These are phyloP conservation scores for Coprinopsis strossmayeri DNA, from an alignment of 768 basidiomycete genomes.

Conservation along the genomic window DNA sequence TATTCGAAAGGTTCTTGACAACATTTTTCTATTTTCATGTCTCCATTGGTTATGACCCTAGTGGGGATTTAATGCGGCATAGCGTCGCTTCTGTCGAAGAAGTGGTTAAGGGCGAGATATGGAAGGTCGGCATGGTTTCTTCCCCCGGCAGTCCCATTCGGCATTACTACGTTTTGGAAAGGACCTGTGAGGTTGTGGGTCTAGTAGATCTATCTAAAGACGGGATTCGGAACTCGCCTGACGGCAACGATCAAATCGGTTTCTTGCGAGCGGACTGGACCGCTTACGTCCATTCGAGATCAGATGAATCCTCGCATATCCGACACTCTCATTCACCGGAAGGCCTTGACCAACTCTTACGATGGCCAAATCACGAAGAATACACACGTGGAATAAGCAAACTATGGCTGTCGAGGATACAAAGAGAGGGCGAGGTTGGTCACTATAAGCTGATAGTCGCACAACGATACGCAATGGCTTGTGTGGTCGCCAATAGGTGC, in stretches of 20 bases:
- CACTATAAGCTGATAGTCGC: conserved; percentile 43
- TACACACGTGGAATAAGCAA: conserved; percentile 63
- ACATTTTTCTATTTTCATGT: conserved; percentile 59
- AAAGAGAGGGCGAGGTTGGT: conserved; percentile 35
- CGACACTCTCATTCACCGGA: conserved; percentile 1
- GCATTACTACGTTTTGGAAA: conserved; percentile 54
- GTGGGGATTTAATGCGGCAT: conserved; percentile 15
- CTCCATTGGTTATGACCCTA: conserved; percentile 41
- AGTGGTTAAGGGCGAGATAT: conserved; percentile 51
- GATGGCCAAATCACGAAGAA: conserved; percentile 69
- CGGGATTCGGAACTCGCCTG: not conserved
- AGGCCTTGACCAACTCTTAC: conserved; percentile 36
- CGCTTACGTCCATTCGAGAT: conserved; percentile 33
- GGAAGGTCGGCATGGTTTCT: conserved; percentile 40
- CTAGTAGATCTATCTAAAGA: conserved; percentile 14
- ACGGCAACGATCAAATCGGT: conserved; percentile 5
- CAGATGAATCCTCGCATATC: conserved; percentile 6
- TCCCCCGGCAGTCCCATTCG: not conserved
- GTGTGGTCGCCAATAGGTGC: conserved; percentile 69
- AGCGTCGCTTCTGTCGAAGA: conserved; percentile 44
- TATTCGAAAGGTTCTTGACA: conserved; percentile 45
- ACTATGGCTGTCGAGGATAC: conserved; percentile 48
- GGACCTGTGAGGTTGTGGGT: conserved; percentile 72
- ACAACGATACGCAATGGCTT: conserved; percentile 59
- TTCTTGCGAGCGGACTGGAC: conserved; percentile 71